Evolutionary conservation across 2,329 filamentous ascomycete species (phyloP).

Genomic region (Harringtonia aguacate): DNA sequence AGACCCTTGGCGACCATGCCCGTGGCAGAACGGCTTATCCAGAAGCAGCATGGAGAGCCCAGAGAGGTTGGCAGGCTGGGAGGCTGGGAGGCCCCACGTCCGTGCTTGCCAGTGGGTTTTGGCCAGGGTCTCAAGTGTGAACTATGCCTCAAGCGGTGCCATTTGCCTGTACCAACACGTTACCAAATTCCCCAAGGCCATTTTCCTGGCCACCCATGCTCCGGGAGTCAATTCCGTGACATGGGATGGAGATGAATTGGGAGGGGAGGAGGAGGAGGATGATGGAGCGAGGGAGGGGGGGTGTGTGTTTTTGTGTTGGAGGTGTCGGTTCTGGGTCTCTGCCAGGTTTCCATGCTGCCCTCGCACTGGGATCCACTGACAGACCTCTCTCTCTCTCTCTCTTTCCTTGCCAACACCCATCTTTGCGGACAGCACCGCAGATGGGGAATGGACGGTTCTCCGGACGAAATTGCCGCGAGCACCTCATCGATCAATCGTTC

Average conservation of each 20-base stretch:
- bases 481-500: no score
- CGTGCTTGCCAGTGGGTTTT: not conserved
- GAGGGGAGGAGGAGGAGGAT: no score
- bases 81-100: not conserved
- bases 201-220: conserved; percentile 4
- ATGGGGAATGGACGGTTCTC: no score
- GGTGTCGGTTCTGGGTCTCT: no score
- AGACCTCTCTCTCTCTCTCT: no score
- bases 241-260: conserved; percentile 2
- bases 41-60: not conserved
- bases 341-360: no score
- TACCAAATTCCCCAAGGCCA: not conserved
- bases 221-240: conserved; percentile 11
- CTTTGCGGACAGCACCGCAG: no score
- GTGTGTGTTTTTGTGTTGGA: no score
- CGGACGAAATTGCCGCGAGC: not conserved
- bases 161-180: conserved; percentile 3
- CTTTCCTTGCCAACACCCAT: no score
- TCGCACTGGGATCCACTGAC: no score
- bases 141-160: conserved; percentile 7
- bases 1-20: conserved; percentile 1
- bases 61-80: not conserved
- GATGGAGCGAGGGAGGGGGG: no score
- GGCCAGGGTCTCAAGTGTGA: not conserved
- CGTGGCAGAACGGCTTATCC: not conserved